A percentile compares a stretch with the other conserved stretches of the same genome.
Evolutionary conservation across 306 rosid genomes (phyloP).

Genomic region (Citrullus mucosospermus): DNA sequence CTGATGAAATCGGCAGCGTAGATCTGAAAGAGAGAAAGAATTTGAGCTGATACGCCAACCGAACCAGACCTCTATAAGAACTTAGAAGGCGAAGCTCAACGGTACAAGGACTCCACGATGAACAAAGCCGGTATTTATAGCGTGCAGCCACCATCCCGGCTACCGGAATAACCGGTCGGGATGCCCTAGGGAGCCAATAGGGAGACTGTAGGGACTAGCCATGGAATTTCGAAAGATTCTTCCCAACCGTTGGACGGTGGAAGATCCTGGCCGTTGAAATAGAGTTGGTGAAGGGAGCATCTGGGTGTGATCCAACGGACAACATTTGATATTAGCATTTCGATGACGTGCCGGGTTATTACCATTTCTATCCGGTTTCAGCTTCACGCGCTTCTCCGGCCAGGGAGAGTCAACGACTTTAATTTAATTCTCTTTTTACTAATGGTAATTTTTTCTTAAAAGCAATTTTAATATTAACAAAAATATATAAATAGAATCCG

Average conservation of each 20-base stretch:
- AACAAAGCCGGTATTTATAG: conserved; percentile 4
- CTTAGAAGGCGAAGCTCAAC: neutral
- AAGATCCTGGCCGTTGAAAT: neutral
- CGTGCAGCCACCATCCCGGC: neutral
- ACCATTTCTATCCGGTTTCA: conserved; percentile 35
- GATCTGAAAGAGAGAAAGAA: neutral
- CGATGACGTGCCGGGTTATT: conserved; percentile 29
- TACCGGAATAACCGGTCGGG: conserved; percentile 8
- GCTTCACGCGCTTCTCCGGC: conserved; percentile 11
- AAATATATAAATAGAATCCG: neutral
- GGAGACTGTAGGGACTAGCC: neutral
- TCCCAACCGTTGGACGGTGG: neutral
- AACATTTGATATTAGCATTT: neutral
- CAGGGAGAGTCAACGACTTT: neutral
- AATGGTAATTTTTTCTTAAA: neutral
- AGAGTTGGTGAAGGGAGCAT: neutral
- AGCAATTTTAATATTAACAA: neutral
- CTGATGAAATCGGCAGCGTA: conserved; percentile 12
- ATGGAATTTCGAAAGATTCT: conserved; percentile 4
- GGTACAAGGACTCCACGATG: neutral
- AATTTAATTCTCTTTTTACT: neutral
- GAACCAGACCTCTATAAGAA: conserved; percentile 5
- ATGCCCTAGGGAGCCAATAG: neutral
- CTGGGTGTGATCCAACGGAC: neutral
- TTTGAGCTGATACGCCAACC: neutral